Evolutionary conservation across 192 early-diverging fungal species (phyloP), one percentile per base, ranked within the genome.

Genomic region (Irineochytrium annulatum): DNA sequence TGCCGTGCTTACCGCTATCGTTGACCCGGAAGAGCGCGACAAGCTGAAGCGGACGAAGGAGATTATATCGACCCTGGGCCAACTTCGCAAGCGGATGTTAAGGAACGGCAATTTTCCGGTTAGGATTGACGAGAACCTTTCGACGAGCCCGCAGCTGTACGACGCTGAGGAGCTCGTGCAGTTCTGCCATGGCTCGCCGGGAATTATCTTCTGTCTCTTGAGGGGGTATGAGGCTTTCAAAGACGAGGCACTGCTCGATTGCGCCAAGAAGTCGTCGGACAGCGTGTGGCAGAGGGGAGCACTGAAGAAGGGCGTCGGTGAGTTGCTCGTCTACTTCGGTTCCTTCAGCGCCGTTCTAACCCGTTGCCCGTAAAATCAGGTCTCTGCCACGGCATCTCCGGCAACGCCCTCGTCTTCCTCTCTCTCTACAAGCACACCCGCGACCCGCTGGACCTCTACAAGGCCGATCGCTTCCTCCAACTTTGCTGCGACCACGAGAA

Each of bases 331-430:
- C 59, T 31, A 65, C 29, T 16, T 60, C 19, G 67, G 67, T 19
- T 65, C 65, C 60, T 52, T 52, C n/a, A 35, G 26, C 35, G 17
- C 53, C 19, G 65, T 68, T 34, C 27, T 65, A 35, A 32, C 43
- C 24, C 60, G 65, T 3, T 68, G 41, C 52, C n/a, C n/a, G n/a
- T n/a, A n/a, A n/a, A n/a, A n/a, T n/a, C 28, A 64, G 62, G 64
- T n/a, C 65, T 67, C 3, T 64, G 60, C 27, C 59, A 68, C 43
- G 67, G 67, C 59, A 43, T 68, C 29, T 16, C 67, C 19, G 67
- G 67, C 30, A 68, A 68, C 60, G 60, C 59, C n/a, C 39, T 33
- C 35, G 17, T 63, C 19, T 68, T 68, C 45, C 27, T 65, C 34
- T 20, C 43, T 27, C 60, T 68, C 3, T 68, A 61, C 52, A 8